Evolutionary conservation across 2,329 filamentous ascomycete species (phyloP).

Genomic region (Aspergillus sp.): DNA sequence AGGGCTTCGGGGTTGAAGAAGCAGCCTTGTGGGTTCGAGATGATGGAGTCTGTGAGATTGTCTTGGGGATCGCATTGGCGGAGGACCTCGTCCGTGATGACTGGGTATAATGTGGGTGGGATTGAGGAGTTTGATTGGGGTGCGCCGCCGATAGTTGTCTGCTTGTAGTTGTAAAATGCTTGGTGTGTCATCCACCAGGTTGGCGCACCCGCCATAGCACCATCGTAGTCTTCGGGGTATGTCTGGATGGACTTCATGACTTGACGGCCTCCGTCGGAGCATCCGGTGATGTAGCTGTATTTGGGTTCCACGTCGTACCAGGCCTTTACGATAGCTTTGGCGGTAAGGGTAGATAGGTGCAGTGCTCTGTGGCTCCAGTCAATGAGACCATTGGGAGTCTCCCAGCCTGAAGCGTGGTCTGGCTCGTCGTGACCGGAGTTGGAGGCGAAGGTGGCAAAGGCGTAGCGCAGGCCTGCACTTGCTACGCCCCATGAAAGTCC

Average conservation of each 20-base stretch:
- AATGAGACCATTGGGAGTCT: neutral
- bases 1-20: neutral
- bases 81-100: neutral
- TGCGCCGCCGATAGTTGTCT: neutral
- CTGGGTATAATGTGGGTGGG: neutral
- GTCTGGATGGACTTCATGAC: neutral
- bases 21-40: neutral
- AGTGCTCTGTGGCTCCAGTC: neutral
- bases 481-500: neutral
- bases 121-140: neutral
- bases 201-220: neutral
- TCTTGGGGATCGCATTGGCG: neutral
- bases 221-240: neutral
- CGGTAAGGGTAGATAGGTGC: neutral
- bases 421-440: neutral
- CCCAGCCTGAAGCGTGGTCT: neutral
- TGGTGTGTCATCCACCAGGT: neutral
- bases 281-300: neutral
- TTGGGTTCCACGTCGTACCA: neutral
- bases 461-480: neutral
- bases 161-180: neutral
- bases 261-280: neutral
- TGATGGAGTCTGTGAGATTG: neutral
- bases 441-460: neutral
- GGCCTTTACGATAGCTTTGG: neutral